Base-by-base conservation (phyloP, 805 yeast genomes). In the Nematodospora valgi region DNA sequence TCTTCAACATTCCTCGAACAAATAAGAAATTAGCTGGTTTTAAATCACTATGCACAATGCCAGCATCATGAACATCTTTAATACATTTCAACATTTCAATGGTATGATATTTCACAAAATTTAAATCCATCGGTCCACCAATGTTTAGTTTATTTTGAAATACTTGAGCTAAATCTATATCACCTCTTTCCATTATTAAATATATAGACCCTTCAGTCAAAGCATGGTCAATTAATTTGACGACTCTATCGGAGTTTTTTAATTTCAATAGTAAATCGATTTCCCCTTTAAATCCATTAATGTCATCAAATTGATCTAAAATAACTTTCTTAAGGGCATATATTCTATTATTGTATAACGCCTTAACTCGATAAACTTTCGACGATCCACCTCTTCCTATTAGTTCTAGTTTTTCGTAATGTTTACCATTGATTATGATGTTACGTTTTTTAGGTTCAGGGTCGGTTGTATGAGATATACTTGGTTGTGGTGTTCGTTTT, bases 161-260 rank as follows among this genome's bases (percentile, higher is more conserved):
- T 6, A 89, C 89, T 47, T 78, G 86, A 0, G 96, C 91, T 18
- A 91, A 60, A 56, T 91, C 97, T 35, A 85, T 75, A 43, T 91
- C 96, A 14, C 98, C 98, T 53, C 95, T 86, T 58, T 93, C 98
- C 96, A 91, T 86, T 3, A 88, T 84, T 43, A 91, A 62, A 49
- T 73, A 70, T 23, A 91, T 67, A 2, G 79, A 70, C 0, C 83
- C 79, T 18, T 74, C 77, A 3, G 70, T 68, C 45, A 87, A 66
- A n/a, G 81, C 78, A 56, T 82, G 76, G 50, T 87, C 96, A 23
- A 83, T 61, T 28, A 91, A 64, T 48, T 76, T 72, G 3, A 93
- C 95, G 4, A 91, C 97, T 34, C 96, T 64, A 22, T 74, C 74
- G 5, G 59, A 50, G 45, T 80, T 73, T 37, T 72, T 66, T 16